Conservation (phyloP, 768 basidiomycete species). For the Hypholoma fasciculare region DNA sequence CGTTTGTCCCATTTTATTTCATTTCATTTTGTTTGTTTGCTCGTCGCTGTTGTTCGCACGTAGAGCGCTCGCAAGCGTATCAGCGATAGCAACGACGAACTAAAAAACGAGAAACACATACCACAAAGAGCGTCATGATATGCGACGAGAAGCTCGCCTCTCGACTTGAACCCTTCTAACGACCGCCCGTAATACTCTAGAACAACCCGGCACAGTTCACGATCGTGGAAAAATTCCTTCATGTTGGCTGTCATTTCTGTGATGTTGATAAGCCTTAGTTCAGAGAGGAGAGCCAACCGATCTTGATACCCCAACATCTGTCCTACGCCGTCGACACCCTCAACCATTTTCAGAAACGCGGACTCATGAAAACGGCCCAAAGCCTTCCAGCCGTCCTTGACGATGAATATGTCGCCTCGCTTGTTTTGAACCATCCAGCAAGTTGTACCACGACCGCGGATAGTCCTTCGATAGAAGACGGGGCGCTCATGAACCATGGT, state of each 20-base stretch:
- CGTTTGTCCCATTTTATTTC: too few species aligned
- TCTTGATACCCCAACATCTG: conserved; percentile 12
- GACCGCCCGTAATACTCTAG: neutral
- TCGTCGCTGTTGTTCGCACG: too few species aligned
- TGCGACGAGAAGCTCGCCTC: neutral
- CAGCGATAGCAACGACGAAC: neutral
- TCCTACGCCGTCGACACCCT: conserved; percentile 11
- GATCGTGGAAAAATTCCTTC: neutral
- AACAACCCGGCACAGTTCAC: neutral
- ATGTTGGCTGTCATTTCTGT: neutral
- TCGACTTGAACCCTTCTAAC: neutral
- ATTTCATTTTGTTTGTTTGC: too few species aligned
- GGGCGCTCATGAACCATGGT: conserved; percentile 1
- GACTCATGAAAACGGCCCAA: conserved; percentile 5
- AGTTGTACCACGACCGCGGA: conserved; percentile 18
- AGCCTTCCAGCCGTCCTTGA: conserved; percentile 19
- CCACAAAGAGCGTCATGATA: neutral
- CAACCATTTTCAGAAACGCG: conserved; percentile 3
- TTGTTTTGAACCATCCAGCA: conserved; percentile 16
- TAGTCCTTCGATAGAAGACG: conserved; percentile 11
- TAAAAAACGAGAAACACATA: neutral
- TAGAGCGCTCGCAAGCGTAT: too few species aligned
- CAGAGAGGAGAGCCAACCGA: neutral
- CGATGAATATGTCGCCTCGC: neutral
- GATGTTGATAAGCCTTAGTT: neutral